Conservation (phyloP, 306 rosid genomes). For the Fragaria vesca region DNA sequence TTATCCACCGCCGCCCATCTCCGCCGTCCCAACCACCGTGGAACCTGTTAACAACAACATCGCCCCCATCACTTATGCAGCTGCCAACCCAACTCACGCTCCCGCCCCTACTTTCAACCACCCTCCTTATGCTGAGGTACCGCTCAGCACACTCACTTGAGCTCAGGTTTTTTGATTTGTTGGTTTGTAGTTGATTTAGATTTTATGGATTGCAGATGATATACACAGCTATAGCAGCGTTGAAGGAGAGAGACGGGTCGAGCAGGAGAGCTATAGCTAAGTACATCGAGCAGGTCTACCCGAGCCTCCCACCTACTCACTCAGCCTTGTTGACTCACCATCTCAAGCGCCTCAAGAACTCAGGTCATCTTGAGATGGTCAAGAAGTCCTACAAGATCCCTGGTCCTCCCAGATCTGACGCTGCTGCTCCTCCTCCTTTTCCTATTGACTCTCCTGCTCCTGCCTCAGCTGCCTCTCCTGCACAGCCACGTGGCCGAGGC, state of each 20-base stretch:
- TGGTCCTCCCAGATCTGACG: conserved; percentile 52
- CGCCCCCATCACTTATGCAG: conserved; percentile 1
- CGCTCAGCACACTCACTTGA: background rate
- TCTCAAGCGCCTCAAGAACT: conserved; percentile 60
- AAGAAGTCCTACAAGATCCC: conserved; percentile 70
- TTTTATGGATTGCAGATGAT: conserved; percentile 55
- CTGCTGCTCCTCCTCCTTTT: background rate
- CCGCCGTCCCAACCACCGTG: conserved; percentile 10
- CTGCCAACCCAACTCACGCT: conserved; percentile 13
- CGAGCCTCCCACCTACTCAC: conserved; percentile 58
- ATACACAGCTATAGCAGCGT: conserved; percentile 55
- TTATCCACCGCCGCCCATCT: background rate
- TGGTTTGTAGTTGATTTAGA: background rate
- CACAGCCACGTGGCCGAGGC: conserved; percentile 34
- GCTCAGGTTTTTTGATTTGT: background rate
- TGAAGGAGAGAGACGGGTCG: conserved; percentile 76
- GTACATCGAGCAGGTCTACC: conserved; percentile 65
- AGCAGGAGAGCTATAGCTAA: conserved; percentile 75
- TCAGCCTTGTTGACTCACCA: conserved; percentile 60
- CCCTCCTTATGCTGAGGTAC: conserved; percentile 76
- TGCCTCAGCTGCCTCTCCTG: conserved; percentile 15
- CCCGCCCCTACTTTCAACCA: conserved; percentile 26
- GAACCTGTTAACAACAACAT: conserved; percentile 17
- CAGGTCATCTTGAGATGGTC: conserved; percentile 55
- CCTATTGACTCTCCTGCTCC: background rate